phyloP scores from a whole-genome alignment of 345 rosid species.

The Populus nigra region DNA sequence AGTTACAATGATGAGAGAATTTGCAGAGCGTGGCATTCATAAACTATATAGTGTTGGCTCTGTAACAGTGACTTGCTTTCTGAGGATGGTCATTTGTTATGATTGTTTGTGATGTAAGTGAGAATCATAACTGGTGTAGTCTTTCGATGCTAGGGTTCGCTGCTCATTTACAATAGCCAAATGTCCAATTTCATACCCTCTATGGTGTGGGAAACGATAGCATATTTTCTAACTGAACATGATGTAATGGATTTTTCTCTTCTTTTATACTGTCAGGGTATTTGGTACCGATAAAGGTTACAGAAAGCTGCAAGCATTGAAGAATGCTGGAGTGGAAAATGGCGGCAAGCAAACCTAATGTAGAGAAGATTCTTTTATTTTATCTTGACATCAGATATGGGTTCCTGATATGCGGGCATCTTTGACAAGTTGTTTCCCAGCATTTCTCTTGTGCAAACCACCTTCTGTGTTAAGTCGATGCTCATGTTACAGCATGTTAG shows the following conservation, averaged over 20 bases:
- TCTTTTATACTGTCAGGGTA: slow-evolving; percentile 51
- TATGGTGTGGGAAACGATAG: background rate
- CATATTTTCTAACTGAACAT: background rate
- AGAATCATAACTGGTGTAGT: background rate
- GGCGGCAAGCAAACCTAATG: slow-evolving; percentile 26
- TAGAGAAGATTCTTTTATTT: slow-evolving; percentile 19
- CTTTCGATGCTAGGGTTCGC: background rate
- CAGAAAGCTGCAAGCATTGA: slow-evolving; percentile 76
- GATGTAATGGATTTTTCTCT: background rate
- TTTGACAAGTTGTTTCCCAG: slow-evolving; percentile 21
- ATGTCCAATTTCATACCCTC: background rate
- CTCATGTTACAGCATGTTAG: slow-evolving; percentile 23
- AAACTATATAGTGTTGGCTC: background rate
- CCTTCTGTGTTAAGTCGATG: slow-evolving; percentile 21
- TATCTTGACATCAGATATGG: slow-evolving; percentile 25
- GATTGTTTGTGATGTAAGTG: background rate
- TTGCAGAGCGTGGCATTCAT: background rate
- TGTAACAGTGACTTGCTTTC: slow-evolving; percentile 4
- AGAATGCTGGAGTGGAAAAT: slow-evolving; percentile 38
- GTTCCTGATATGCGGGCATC: slow-evolving; percentile 14
- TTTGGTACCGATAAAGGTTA: slow-evolving; percentile 93
- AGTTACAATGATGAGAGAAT: background rate
- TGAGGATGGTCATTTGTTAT: background rate
- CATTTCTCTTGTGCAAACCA: slow-evolving; percentile 27
- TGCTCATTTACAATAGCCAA: background rate